Percentiles rank a stretch among this genome's conserved stretches.
Conservation (phyloP, 495 filamentous ascomycete genomes). For the Tetracladium setigerum region DNA sequence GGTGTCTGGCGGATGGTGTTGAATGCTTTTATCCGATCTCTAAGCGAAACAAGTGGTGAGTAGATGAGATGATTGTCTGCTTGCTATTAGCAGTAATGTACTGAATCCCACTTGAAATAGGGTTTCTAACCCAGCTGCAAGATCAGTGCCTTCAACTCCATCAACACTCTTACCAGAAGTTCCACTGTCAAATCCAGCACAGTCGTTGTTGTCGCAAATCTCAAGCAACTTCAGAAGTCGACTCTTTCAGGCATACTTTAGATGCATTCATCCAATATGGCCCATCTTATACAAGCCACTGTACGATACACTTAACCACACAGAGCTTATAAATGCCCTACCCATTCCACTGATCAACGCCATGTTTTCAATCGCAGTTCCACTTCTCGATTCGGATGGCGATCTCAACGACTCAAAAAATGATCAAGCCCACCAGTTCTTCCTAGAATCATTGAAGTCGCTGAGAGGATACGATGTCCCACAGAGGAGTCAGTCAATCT, state of each 20-base stretch:
- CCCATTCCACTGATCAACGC: conserved; percentile 10
- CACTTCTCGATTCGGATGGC: not conserved
- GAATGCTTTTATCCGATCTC: conserved; percentile 18
- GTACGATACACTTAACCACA: conserved; percentile 14
- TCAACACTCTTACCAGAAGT: not conserved
- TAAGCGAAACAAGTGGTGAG: conserved; percentile 9
- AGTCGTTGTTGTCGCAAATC: not conserved
- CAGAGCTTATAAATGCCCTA: conserved; percentile 6
- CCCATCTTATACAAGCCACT: conserved; percentile 22
- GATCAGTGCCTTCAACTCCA: not conserved
- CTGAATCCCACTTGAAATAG: no score
- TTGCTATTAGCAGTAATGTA: no score
- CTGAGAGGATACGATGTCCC: conserved; percentile 1
- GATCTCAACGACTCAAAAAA: not conserved
- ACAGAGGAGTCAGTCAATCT: not conserved
- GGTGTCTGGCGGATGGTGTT: conserved; percentile 4
- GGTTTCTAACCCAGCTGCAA: conserved; percentile 2
- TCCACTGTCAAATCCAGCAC: not conserved
- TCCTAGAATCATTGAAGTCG: conserved; percentile 10
- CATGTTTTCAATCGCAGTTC: conserved; percentile 17
- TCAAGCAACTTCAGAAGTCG: conserved; percentile 8
- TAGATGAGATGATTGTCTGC: no score
- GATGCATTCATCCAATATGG: conserved; percentile 21
- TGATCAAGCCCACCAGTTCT: conserved; percentile 13
- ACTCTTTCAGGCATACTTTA: conserved; percentile 17